phyloP scores from a whole-genome alignment of 2,329 filamentous ascomycete species.

The Ophioceras dolichostomum region DNA sequence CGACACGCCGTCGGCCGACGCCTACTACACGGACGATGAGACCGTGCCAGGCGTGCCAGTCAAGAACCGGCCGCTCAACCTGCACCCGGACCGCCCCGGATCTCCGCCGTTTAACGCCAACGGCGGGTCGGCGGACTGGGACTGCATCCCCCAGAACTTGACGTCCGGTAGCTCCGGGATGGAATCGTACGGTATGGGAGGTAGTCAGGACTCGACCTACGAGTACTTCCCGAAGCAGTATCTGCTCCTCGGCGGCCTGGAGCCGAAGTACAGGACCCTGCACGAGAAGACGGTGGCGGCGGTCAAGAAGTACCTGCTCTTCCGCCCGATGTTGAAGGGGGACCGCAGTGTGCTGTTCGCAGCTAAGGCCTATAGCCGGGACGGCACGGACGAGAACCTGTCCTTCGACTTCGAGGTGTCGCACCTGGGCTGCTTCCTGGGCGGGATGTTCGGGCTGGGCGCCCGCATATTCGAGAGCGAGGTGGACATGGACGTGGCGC shows the following conservation, averaged over 20 bases:
- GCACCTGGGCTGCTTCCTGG: constrained; percentile 56
- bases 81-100: neutral
- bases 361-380: constrained; percentile 42
- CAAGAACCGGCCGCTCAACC: neutral
- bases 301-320: constrained; percentile 63
- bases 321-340: constrained; percentile 58
- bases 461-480: constrained; percentile 48
- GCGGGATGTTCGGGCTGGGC: constrained; percentile 57
- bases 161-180: constrained; percentile 28
- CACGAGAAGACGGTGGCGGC: constrained; percentile 57
- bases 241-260: constrained; percentile 62
- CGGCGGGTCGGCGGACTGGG: constrained; percentile 21
- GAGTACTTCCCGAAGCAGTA: constrained; percentile 64
- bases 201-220: constrained; percentile 57
- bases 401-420: constrained; percentile 45
- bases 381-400: constrained; percentile 24
- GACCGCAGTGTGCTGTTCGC: constrained; percentile 63
- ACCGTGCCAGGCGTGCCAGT: neutral
- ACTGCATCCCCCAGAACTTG: constrained; percentile 50
- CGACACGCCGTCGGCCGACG: neutral
- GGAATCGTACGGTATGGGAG: constrained; percentile 48
- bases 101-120: constrained; percentile 18
- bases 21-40: neutral
- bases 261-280: constrained; percentile 59
- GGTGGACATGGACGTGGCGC: constrained; percentile 49